These are phyloP conservation scores for Boletus tomentosulus DNA, from an alignment of 768 basidiomycete species.

Conservation along the genomic window DNA sequence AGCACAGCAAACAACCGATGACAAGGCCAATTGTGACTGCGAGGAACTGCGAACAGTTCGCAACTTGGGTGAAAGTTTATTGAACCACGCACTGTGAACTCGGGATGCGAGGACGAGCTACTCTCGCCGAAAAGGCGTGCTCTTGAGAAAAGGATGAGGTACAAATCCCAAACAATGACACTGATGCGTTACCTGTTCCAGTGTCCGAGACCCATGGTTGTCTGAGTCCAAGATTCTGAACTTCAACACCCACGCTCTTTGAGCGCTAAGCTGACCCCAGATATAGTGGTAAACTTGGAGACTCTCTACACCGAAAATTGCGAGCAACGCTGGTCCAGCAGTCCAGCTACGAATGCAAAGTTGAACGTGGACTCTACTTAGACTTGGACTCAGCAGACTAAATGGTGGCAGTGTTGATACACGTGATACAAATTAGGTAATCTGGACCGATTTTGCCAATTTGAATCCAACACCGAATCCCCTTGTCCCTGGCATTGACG, in stretches of 20 bases:
- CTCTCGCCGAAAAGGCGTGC: background rate
- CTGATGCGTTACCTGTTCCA: constrained; percentile 22
- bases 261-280: background rate
- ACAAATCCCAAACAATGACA: background rate
- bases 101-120: constrained; percentile 12
- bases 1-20: constrained; percentile 85
- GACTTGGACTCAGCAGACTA: background rate
- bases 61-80: background rate
- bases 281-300: no score
- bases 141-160: background rate
- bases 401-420: constrained; percentile 11
- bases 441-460: constrained; percentile 26
- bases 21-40: constrained; percentile 76
- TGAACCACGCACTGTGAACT: constrained; percentile 28
- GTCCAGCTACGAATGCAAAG: no score
- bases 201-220: constrained; percentile 12
- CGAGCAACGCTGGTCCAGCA: no score
- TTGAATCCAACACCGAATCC: constrained; percentile 26
- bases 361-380: no score
- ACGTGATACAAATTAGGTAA: constrained; percentile 33
- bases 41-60: constrained; percentile 26
- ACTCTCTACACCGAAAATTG: no score
- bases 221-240: no score
- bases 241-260: background rate
- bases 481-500: constrained; percentile 36